Conservation (phyloP, 768 basidiomycete species). For the Trametes maxima region DNA sequence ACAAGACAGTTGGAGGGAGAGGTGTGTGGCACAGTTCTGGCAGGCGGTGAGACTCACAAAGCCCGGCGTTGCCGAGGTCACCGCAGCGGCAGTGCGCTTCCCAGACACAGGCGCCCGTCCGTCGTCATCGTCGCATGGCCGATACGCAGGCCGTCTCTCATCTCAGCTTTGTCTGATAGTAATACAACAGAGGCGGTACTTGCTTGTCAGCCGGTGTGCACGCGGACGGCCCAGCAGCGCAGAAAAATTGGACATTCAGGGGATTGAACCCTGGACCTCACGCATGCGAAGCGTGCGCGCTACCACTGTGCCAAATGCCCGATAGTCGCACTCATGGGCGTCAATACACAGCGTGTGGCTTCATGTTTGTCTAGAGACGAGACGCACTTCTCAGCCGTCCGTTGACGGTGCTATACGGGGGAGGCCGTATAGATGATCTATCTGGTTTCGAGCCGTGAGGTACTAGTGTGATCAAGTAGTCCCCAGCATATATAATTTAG, state of each 20-base stretch:
- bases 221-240: neutral
- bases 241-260: constrained; percentile 32
- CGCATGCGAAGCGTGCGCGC: constrained; percentile 41
- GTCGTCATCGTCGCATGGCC: neutral
- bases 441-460: no score
- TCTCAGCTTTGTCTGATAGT: no score
- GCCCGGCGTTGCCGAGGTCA: neutral
- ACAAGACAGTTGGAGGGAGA: neutral
- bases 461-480: no score
- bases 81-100: neutral
- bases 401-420: no score
- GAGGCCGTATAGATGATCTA: no score
- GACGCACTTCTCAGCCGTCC: no score
- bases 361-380: neutral
- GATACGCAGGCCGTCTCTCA: no score
- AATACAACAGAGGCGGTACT: no score
- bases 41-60: neutral
- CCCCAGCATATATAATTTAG: no score
- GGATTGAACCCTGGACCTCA: constrained; percentile 40
- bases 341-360: neutral
- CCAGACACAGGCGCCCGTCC: neutral
- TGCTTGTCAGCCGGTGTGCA: neutral
- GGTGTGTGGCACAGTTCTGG: neutral
- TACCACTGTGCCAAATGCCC: constrained; percentile 42
- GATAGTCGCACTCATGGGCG: neutral